phyloP scores from a whole-genome alignment of 768 basidiomycete species.

The Gyrodon lividus region DNA sequence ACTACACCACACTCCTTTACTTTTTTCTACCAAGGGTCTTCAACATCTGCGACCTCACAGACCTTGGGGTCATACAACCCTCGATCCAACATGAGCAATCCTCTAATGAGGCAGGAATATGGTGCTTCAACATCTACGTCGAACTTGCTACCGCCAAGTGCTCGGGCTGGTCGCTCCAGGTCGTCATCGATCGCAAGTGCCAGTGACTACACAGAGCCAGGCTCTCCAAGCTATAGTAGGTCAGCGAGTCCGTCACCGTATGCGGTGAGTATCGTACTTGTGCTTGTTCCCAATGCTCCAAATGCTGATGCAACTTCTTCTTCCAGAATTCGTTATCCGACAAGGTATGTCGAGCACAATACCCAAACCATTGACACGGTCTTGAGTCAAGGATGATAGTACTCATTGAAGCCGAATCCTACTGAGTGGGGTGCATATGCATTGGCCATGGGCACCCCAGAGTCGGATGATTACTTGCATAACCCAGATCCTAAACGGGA shows the following conservation, averaged over 20 bases:
- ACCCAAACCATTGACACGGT: neutral
- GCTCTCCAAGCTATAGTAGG: constrained; percentile 17
- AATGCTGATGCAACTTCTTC: neutral
- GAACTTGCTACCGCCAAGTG: constrained; percentile 21
- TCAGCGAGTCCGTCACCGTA: constrained; percentile 29
- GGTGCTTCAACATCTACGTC: constrained; percentile 25
- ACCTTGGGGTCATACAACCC: neutral
- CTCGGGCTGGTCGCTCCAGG: constrained; percentile 10
- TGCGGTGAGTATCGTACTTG: constrained; percentile 13
- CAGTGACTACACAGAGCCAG: constrained; percentile 16
- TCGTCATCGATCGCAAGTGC: constrained; percentile 20
- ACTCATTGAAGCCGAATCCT: constrained; percentile 40
- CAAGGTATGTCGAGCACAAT: constrained; percentile 12
- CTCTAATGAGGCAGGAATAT: constrained; percentile 26
- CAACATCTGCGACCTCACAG: neutral
- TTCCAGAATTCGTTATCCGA: constrained; percentile 30
- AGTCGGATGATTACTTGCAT: constrained; percentile 64
- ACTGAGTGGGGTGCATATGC: constrained; percentile 50
- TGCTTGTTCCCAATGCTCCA: neutral
- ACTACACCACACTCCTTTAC: constrained; percentile 20
- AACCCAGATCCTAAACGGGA: constrained; percentile 60
- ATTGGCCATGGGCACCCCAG: constrained; percentile 42
- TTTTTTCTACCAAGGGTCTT: neutral
- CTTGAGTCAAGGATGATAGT: constrained; percentile 27
- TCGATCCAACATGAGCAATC: constrained; percentile 23